Evolutionary conservation across 352 stramenopile genomes (phyloP), one percentile per base, ranked within the genome.

Genomic region (Halophytophthora polymorphica): DNA sequence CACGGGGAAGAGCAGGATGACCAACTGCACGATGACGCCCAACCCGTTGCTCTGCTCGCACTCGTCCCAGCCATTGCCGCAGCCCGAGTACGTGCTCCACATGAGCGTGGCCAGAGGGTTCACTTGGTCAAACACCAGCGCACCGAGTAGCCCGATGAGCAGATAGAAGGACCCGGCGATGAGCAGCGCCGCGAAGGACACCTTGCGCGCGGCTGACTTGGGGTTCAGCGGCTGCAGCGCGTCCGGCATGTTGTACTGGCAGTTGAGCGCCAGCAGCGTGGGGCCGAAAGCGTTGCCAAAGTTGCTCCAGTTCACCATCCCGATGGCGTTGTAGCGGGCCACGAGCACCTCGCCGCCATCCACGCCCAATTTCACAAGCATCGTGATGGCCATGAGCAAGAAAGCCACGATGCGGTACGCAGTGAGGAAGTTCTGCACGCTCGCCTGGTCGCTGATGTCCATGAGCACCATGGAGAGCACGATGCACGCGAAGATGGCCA

Each of bases 231-330:
- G 76, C 69, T 93, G 83, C 29, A 93, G 58, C 19, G 79, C 80
- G 53, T 91, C 77, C 15, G 80, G 80, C 80, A 93, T 91, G 65
- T 91, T 91, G 73, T 90, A 91, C 62, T 93, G 83, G 57, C 83
- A 93, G 66, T 91, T 93, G 44, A 93, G 75, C 23, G 83, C 83
- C n/a, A 93, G 63, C 28, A 93, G 51, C 25, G 81, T 90, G 4
- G 83, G 83, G 2, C 83, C 83, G 51, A 93, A 93, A 7, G 78
- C 81, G 22, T 84, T 86, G 53, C 78, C 77, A 56, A 93, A 93
- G 66, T 88, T 90, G 31, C 59, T 17, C 78, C 78, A 90, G 65
- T 91, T 92, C 50, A 83, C 77, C 3, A 71, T 56, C 15, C 75
- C 80, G 46, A 86, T 81, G 7, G 41, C 38, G 15, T 41, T 34